A percentile compares a stretch with the other conserved stretches of the same genome.
These are phyloP conservation scores for Austroboletus niveus DNA, from an alignment of 1,284 basidiomycete genomes.

Conservation along the genomic window DNA sequence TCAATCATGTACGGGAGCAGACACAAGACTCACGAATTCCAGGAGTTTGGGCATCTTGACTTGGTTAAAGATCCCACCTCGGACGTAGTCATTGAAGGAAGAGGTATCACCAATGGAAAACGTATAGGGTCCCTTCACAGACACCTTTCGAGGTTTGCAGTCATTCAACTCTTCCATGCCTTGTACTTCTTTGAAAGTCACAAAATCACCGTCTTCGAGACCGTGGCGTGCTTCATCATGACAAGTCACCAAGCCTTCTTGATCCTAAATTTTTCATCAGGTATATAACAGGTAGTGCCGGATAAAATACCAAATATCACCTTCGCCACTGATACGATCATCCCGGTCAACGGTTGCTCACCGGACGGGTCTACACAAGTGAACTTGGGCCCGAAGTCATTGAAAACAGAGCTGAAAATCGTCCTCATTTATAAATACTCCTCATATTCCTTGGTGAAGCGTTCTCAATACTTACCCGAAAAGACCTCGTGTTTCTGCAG, in stretches of 20 bases:
- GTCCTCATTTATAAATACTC: constrained; percentile 14
- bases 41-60: constrained; percentile 99
- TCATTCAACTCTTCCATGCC: constrained; percentile 93
- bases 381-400: constrained; percentile 95
- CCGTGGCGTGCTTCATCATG: constrained; percentile 97
- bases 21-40: constrained; percentile 69
- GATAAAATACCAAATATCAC: constrained; percentile 37
- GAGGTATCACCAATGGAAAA: constrained; percentile 93
- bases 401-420: constrained; percentile 80
- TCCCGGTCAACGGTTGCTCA: constrained; percentile 90
- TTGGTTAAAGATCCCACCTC: constrained; percentile 96
- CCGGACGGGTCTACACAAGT: constrained; percentile 95
- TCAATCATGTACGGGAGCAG: neutral
- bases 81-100: constrained; percentile 75
- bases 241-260: constrained; percentile 92
- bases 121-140: constrained; percentile 95
- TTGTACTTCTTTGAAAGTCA: constrained; percentile 96
- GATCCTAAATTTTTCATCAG: constrained; percentile 48
- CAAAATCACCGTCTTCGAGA: constrained; percentile 96
- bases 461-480: constrained; percentile 69
- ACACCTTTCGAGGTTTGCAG: constrained; percentile 88
- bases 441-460: neutral
- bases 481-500: constrained; percentile 90
- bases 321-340: constrained; percentile 91
- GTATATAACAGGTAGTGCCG: neutral